Evolutionary conservation across 495 filamentous ascomycete genomes (phyloP), one percentile per base, ranked within the genome.

Genomic region (Patellaria atrata): DNA sequence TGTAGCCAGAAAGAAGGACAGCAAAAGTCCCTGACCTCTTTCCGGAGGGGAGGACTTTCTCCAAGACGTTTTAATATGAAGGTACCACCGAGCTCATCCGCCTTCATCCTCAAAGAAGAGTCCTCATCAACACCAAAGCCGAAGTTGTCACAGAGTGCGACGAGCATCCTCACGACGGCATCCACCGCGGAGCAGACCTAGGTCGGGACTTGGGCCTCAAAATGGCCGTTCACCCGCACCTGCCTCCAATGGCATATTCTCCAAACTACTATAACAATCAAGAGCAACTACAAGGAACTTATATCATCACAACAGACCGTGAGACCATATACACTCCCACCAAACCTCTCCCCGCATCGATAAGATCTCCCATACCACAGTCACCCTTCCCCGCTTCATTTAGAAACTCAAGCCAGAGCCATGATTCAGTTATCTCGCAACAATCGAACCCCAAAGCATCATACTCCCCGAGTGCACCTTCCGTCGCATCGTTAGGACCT

Each of bases 401-500:
- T 14, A 3, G 13, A 40, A 19, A n/a, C 3, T 27, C 14, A 5
- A 22, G 19, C 5, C 33, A 33, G 16, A 30, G 22, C 20, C 46
- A 38, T 12, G 42, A 45, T 27, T 45, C 41, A 28, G 42, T 45
- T 30, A 42, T 45, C 25, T 45, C 41, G 30, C 46, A 38, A 12
- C 46, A 30, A 4, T 41, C 45, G 19, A 42, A 41, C 14, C 46
- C 41, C 1, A 42, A 45, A 23, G 20, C 25, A 3, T 40, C 34
- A 14, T 39, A 41, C 9, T 39, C 42, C 35, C 38, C 46, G 43
- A 50, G 46, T 33, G 42, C 38, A 15, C 20, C 15, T 35, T 38
- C 36, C 37, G 43, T 37, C 41, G 23, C 43, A 18, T 45, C 46
- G 11, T 48, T 41, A n/a, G n/a, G n/a, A n/a, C n/a, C n/a, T n/a